Evolutionary conservation across 1,284 basidiomycete genomes (phyloP), one percentile per base, ranked within the genome.

Genomic region (Laetiporus sulphureus): DNA sequence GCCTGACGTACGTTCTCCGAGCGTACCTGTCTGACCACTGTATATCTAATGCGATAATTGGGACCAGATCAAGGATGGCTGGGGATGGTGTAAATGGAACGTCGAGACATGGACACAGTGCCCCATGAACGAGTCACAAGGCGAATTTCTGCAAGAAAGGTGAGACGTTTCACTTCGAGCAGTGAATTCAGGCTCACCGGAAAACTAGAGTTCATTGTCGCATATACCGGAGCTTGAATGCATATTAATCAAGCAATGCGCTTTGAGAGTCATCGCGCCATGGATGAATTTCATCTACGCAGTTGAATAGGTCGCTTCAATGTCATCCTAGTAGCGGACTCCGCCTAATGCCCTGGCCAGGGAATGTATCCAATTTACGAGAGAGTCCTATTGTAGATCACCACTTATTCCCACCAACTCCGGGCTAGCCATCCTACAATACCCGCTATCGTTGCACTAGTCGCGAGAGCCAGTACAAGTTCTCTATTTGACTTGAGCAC

Each of bases 1-100:
- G 52, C 83, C 83, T 15, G 80, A 84, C 62, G 81, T 81, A 50
- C 25, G 53, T 42, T 7, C 5, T n/a, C 23, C 15, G 13, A n/a
- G 11, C 7, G 7, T 20, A 11, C 20, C 10, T 7, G 11, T 7
- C 32, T 8, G 11, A 25, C 15, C 12, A 15, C 27, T 10, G 5
- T 16, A 36, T 36, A 11, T 5, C 11, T 22, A 8, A 8, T 24
- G 7, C 24, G 18, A 5, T 25, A 8, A 21, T 16, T 36, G 3
- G 5, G 21, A 2, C 4, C 38, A 84, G 81, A 78, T 86, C 50
- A 85, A 84, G 59, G 72, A 76, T 11, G 77, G 78, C 0, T 86
- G 82, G 82, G 82, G 83, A 10, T 87, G 81, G 81, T 57, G 60
- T 8, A 74, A 82, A 48, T 85, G 82, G 80, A 72, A 85, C 52